Evolutionary conservation across 257 asterid species (phyloP).

Genomic region (Jacaranda copaia): DNA sequence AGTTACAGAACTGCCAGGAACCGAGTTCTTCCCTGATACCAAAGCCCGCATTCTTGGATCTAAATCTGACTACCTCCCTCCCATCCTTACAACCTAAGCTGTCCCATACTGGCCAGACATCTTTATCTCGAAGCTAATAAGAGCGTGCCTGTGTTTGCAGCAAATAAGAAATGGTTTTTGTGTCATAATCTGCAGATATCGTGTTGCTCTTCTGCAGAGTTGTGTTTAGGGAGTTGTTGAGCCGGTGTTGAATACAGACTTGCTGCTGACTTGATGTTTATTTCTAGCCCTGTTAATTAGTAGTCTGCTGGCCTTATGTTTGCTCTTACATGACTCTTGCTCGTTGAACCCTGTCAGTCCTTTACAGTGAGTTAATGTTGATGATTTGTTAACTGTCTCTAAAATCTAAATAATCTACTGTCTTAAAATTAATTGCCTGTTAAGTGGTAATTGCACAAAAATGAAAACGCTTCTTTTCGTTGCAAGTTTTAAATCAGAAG

Average conservation of each 20-base stretch:
- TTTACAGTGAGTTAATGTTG: constrained; percentile 18
- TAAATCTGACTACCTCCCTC: constrained; percentile 85
- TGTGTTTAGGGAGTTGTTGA: constrained; percentile 27
- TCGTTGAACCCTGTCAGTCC: background rate
- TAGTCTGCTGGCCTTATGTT: constrained; percentile 11
- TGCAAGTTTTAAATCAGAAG: no score
- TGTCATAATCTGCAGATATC: constrained; percentile 22
- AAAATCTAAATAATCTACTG: background rate
- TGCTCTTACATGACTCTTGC: constrained; percentile 4
- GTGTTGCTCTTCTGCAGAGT: constrained; percentile 30
- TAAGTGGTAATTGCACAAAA: no score
- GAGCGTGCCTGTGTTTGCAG: constrained; percentile 14
- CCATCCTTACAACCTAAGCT: constrained; percentile 85
- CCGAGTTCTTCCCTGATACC: constrained; percentile 92
- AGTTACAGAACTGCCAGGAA: constrained; percentile 78
- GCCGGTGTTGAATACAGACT: constrained; percentile 35
- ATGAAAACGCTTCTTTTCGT: no score
- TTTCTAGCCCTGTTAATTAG: constrained; percentile 10
- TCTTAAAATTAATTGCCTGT: no score
- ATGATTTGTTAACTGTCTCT: constrained; percentile 5
- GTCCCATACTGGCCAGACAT: background rate
- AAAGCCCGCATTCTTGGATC: constrained; percentile 85
- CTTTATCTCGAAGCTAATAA: constrained; percentile 2
- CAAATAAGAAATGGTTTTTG: constrained; percentile 14
- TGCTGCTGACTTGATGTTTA: constrained; percentile 4